Percentiles rank a stretch among this genome's conserved stretches.
These are phyloP conservation scores for Silene vulgaris DNA, from an alignment of 179 eudicot species.

Conservation along the genomic window DNA sequence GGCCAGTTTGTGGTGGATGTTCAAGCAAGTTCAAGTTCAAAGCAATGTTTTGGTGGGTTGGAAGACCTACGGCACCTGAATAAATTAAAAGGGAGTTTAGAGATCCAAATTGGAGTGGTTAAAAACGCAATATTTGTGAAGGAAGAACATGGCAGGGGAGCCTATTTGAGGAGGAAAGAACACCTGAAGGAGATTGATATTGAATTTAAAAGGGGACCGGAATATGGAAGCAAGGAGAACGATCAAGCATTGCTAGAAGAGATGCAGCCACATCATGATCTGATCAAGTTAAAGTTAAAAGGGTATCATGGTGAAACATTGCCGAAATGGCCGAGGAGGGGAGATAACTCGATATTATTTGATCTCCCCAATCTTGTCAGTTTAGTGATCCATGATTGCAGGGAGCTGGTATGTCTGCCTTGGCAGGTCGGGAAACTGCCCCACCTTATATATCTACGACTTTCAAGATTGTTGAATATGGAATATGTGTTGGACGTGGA, in stretches of 20 bases:
- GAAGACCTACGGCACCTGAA: slow-evolving; percentile 17
- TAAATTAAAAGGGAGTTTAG: slow-evolving; percentile 5
- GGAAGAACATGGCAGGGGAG: not conserved
- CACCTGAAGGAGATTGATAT: not conserved
- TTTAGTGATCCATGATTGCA: not conserved
- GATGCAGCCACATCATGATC: slow-evolving; percentile 19
- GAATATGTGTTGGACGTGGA: slow-evolving; percentile 18
- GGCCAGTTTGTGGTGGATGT: not conserved
- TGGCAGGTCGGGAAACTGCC: not conserved
- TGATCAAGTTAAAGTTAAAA: not conserved
- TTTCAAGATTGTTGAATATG: not conserved
- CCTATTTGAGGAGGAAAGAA: slow-evolving; percentile 16
- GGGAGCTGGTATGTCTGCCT: not conserved
- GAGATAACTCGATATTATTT: slow-evolving; percentile 7
- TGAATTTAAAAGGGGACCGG: not conserved
- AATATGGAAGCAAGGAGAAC: not conserved
- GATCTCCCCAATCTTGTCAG: slow-evolving; percentile 18
- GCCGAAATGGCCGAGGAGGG: slow-evolving; percentile 19
- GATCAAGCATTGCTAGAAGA: slow-evolving; percentile 13
- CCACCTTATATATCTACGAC: not conserved
- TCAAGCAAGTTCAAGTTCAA: not conserved
- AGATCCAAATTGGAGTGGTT: not conserved
- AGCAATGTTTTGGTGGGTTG: not conserved
- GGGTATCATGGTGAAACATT: slow-evolving; percentile 16
- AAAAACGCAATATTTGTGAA: not conserved